phyloP scores from a whole-genome alignment of 306 rosid genomes.

The Canavalia gladiata region DNA sequence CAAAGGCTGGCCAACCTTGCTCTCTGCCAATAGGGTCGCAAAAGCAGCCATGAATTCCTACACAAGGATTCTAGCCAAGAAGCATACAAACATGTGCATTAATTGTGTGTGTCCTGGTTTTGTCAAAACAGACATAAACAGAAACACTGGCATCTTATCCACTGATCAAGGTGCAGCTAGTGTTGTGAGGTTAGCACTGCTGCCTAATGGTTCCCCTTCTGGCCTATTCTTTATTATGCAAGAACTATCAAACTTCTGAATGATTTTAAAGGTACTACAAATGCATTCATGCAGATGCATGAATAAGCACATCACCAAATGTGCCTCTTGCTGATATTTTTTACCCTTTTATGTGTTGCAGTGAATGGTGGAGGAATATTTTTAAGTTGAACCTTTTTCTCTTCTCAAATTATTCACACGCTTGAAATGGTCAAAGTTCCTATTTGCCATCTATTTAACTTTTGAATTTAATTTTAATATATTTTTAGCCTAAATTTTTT shows the following conservation, averaged over 20 bases:
- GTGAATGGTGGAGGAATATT: no score
- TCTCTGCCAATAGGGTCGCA: constrained; percentile 42
- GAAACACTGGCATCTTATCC: constrained; percentile 19
- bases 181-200: constrained; percentile 40
- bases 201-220: constrained; percentile 38
- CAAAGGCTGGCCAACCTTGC: constrained; percentile 40
- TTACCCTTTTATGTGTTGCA: not conserved
- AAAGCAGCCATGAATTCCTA: constrained; percentile 52
- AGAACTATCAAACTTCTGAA: not conserved
- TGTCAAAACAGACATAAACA: constrained; percentile 46
- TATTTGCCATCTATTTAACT: not conserved
- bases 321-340: not conserved
- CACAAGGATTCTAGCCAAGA: constrained; percentile 52
- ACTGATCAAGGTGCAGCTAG: constrained; percentile 48
- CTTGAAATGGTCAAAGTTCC: not conserved
- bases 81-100: constrained; percentile 33
- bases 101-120: constrained; percentile 55
- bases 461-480: no score
- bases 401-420: not conserved
- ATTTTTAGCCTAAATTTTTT: no score
- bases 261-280: not conserved
- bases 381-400: not conserved
- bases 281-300: not conserved
- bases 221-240: constrained; percentile 38
- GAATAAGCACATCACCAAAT: not conserved